Evolutionary conservation across 2,329 filamentous ascomycete genomes (phyloP), one percentile per base, ranked within the genome.

Genomic region (Escovopsis sp.): DNA sequence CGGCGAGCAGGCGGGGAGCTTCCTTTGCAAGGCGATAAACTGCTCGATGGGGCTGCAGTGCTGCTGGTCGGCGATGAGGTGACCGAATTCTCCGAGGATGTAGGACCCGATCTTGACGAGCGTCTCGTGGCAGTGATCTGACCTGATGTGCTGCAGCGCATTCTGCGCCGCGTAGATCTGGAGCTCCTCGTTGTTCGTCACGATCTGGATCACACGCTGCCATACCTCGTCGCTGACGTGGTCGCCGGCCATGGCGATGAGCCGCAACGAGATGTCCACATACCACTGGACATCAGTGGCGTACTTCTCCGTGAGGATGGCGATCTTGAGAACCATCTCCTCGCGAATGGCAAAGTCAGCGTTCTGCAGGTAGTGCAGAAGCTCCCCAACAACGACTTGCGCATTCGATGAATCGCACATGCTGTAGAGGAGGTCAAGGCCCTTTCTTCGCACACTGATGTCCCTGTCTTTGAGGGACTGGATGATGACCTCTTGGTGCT

Each of bases 201-300:
- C 87, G 47, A 98, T 96, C 56, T 98, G 90, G 43, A 94, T 94
- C 37, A 98, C 88, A 48, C 90, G 78, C 56, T 98, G 90, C 90
- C 90, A 98, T 14, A 98, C 90, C 60, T 98, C 90, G 43, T 98
- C 92, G 57, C 88, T 96, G 46, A 98, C 88, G 55, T 98, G 90
- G 51, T 98, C 90, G 45, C 90, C 90, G 3, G 92, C 90, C 75
- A 96, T 87, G 39, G 88, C 86, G 39, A 98, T 87, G 35, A 98
- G 71, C 37, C 88, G 77, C 45, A 98, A 67, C 10, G 90, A 94
- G 46, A 96, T 94, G 53, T 98, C 88, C 42, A 98, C 92, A 56
- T 98, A 98, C 90, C 90, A 98, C 62, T 96, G 88, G 15, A 94
- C 84, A 51, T 98, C 90, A 1, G 87, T 94, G 17, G 90, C 90